A percentile compares a stretch with the other conserved stretches of the same genome.
Conservation (phyloP, 768 basidiomycete genomes). For the Leccinum truebloodii region DNA sequence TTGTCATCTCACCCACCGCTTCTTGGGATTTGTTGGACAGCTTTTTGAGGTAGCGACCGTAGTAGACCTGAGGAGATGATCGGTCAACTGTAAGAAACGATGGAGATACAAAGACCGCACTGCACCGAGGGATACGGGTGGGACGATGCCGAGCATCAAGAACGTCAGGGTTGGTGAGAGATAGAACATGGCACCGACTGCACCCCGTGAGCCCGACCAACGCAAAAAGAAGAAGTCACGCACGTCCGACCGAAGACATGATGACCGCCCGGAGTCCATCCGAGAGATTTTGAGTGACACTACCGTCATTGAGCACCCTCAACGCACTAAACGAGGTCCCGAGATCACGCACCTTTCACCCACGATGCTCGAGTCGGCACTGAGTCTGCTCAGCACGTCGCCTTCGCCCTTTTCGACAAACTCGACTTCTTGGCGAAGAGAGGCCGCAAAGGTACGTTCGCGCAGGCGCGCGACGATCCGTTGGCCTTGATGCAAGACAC, state of each 20-base stretch:
- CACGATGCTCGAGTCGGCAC: slow-evolving; percentile 89
- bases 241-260: slow-evolving; percentile 92
- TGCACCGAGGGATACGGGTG: slow-evolving; percentile 83
- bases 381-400: slow-evolving; percentile 88
- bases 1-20: slow-evolving; percentile 95
- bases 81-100: slow-evolving; percentile 6
- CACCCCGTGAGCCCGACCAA: not conserved
- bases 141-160: slow-evolving; percentile 91
- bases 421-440: slow-evolving; percentile 88
- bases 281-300: slow-evolving; percentile 77
- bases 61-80: slow-evolving; percentile 68
- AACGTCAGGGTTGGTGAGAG: slow-evolving; percentile 78
- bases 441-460: slow-evolving; percentile 79
- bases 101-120: slow-evolving; percentile 34
- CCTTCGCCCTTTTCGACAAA: slow-evolving; percentile 92
- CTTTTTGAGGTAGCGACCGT: slow-evolving; percentile 91
- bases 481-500: slow-evolving; percentile 50
- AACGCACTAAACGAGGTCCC: not conserved
- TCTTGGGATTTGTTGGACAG: slow-evolving; percentile 92
- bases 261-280: slow-evolving; percentile 83
- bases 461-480: slow-evolving; percentile 88
- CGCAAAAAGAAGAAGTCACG: slow-evolving; percentile 31
- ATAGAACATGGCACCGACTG: not conserved
- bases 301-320: not conserved
- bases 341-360: slow-evolving; percentile 70